Evolutionary conservation across 2,329 filamentous ascomycete species (phyloP).

Genomic region (Aphanocladium album): DNA sequence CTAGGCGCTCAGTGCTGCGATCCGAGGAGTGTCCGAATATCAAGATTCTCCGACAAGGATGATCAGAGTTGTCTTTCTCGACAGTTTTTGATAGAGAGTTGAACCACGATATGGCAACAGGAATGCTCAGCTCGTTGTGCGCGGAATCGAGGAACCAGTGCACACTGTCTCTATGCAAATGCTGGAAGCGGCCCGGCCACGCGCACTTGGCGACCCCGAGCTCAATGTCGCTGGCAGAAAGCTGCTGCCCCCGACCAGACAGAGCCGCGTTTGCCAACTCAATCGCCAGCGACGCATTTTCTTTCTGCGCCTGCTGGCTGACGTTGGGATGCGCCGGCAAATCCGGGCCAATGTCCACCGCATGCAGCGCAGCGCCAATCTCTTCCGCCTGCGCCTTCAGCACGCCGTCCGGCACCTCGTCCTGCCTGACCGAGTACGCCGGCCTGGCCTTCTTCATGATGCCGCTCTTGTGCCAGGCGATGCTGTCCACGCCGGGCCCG

Average conservation of each 20-base stretch:
- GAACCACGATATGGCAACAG: neutral
- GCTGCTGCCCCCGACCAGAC: neutral
- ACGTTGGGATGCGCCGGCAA: constrained; percentile 1
- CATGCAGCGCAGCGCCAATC: constrained; percentile 23
- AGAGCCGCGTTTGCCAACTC: neutral
- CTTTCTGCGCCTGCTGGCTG: neutral
- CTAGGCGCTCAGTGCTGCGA: neutral
- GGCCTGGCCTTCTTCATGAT: constrained; percentile 39
- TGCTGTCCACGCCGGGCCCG: constrained; percentile 40
- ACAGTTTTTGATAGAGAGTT: neutral
- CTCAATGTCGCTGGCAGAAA: constrained; percentile 3
- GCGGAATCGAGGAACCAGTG: constrained; percentile 8
- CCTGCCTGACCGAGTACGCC: constrained; percentile 35
- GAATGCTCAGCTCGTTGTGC: constrained; percentile 8
- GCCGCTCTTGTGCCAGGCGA: constrained; percentile 48
- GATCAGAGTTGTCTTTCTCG: neutral
- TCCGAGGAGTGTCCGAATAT: constrained; percentile 3
- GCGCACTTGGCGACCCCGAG: neutral
- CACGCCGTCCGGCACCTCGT: constrained; percentile 23
- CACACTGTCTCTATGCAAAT: neutral
- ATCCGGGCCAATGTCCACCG: constrained; percentile 18
- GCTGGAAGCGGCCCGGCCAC: constrained; percentile 8
- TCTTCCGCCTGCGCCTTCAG: constrained; percentile 31
- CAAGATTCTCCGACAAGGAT: neutral
- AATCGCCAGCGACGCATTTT: constrained; percentile 14